phyloP scores from a whole-genome alignment of 345 rosid species.

The Adansonia digitata region DNA sequence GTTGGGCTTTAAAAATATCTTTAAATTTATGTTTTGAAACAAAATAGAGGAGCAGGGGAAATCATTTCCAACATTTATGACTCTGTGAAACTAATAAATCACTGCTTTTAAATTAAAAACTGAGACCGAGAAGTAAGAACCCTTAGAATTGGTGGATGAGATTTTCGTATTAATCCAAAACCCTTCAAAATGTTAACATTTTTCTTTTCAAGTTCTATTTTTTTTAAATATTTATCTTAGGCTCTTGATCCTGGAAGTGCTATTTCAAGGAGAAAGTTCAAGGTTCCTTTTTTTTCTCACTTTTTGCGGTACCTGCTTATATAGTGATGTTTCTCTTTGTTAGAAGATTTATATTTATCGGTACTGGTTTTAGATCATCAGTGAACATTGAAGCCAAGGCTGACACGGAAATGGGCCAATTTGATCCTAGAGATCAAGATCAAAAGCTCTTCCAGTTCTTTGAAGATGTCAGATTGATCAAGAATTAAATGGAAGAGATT shows the following conservation, averaged over 20 bases:
- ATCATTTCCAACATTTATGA: neutral
- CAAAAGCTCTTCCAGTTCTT: constrained; percentile 11
- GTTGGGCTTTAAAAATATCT: neutral
- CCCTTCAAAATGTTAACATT: neutral
- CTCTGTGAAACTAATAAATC: neutral
- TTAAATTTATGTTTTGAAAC: neutral
- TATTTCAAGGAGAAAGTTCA: neutral
- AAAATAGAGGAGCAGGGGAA: neutral
- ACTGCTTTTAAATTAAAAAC: neutral
- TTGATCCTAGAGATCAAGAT: constrained; percentile 36
- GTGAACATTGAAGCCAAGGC: too few species aligned
- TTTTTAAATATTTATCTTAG: too few species aligned
- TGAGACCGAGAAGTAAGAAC: neutral
- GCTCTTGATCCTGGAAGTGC: neutral
- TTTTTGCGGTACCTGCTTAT: neutral
- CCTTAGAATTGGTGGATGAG: neutral
- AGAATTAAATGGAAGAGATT: constrained; percentile 66
- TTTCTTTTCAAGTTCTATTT: neutral
- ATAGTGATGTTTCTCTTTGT: neutral
- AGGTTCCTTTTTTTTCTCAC: neutral
- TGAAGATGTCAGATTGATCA: constrained; percentile 44
- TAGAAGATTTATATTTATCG: too few species aligned
- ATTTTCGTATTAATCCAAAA: neutral
- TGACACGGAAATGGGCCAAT: constrained; percentile 51
- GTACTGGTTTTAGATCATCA: constrained; percentile 36